Conservation (phyloP, 2,329 filamentous ascomycete species). For the Fusarium temperatum region DNA sequence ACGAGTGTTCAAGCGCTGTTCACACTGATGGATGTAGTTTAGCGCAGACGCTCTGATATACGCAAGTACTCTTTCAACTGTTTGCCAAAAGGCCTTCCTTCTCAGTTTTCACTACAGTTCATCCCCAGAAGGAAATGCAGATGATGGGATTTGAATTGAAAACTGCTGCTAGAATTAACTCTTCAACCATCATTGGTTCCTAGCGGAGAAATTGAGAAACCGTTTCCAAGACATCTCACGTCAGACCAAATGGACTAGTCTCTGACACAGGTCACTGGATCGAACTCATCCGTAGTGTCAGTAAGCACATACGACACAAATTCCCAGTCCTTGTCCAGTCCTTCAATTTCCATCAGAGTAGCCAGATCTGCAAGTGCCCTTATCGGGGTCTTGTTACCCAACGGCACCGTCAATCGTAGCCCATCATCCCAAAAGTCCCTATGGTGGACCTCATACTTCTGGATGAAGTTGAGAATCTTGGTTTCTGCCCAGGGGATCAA, state of each 20-base stretch:
- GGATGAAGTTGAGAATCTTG: not conserved
- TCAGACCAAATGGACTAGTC: accelerated
- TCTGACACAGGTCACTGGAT: not conserved
- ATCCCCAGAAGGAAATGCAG: accelerated
- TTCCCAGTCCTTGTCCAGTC: not conserved
- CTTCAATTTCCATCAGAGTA: not conserved
- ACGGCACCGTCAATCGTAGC: not conserved
- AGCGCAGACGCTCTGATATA: not conserved
- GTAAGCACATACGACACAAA: not conserved
- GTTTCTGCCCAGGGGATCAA: accelerated
- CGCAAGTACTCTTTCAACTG: not conserved
- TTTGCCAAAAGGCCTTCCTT: not conserved
- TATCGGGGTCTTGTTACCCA: not conserved
- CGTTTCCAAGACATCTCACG: not conserved
- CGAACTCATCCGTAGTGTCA: not conserved
- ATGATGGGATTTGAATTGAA: not conserved
- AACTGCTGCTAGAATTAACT: not conserved
- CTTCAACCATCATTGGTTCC: not conserved
- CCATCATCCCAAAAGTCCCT: not conserved
- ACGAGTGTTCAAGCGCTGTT: too few species aligned
- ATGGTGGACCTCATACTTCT: not conserved
- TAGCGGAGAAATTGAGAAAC: not conserved
- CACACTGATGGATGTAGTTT: not conserved
- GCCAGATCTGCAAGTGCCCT: not conserved
- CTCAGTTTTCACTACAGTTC: not conserved